Evolutionary conservation across 148 eudicot genomes (phyloP), one percentile per base, ranked within the genome.

Genomic region (Beta vulgaris): DNA sequence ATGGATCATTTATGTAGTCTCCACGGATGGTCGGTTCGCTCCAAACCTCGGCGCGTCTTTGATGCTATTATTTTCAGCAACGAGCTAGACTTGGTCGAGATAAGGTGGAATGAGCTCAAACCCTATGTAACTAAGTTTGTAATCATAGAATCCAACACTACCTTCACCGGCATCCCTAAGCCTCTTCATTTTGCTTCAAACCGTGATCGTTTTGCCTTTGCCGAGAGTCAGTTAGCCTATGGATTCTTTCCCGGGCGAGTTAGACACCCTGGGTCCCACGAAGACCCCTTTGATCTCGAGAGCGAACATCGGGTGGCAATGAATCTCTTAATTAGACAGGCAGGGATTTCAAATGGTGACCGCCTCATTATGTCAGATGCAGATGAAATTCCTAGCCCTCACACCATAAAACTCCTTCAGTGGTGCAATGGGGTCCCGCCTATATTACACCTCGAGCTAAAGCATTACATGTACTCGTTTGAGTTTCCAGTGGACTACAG

Each of bases 401-500:
- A 88, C 74, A 90, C 98, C 0, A 46, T 94, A 53, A 90, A 82
- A 61, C 86, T 94, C 57, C 87, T 94, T 14, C 92, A 88, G 57
- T 94, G 97, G 96, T 93, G 98, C 61, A 89, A 91, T 53, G 92
- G 86, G 42, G 25, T 87, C 6, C 98, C 98, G 3, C 79, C 80
- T 0, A 81, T 84, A 40, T 19, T 93, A 76, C 98, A 93, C 77
- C 87, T 93, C 4, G 93, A 91, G 79, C 73, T 93, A 28, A 84
- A 81, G 75, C 79, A 93, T 73, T 93, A 90, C 73, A 73, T 93
- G 91, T 93, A 93, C 80, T 93, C 98, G 0, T 93, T 91, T 35
- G 98, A 93, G 84, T 93, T 90, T 73, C 95, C 95, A 0, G 89
- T 93, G 5, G 97, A 93, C 81, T 88, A 90, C 74, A 86, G 89